These are phyloP conservation scores for Coemansia sp. DNA, from an alignment of 192 early-diverging fungal genomes.

Conservation along the genomic window DNA sequence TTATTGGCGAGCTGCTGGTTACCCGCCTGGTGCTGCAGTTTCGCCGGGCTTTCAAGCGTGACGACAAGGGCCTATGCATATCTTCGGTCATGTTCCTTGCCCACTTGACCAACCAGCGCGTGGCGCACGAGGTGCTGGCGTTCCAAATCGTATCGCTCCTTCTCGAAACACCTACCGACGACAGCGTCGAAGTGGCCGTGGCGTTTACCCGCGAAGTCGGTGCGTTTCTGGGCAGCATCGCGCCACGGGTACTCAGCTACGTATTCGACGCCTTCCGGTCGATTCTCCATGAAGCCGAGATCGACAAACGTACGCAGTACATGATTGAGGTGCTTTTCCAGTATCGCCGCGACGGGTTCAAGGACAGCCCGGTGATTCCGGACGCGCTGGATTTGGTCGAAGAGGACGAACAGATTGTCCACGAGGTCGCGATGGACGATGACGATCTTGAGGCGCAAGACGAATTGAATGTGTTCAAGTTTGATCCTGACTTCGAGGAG, in stretches of 20 bases:
- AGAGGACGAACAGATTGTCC: constrained; percentile 94
- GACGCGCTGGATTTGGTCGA: constrained; percentile 88
- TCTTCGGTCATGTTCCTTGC: constrained; percentile 84
- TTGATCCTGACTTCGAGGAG: constrained; percentile 73
- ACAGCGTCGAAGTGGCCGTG: constrained; percentile 95
- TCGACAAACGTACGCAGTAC: constrained; percentile 92
- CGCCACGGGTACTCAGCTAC: constrained; percentile 71
- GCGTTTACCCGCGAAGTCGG: constrained; percentile 91
- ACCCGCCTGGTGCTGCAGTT: constrained; percentile 85
- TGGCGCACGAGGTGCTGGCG: constrained; percentile 85
- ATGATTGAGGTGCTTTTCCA: constrained; percentile 99
- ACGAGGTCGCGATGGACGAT: constrained; percentile 79
- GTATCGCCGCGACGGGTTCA: constrained; percentile 90
- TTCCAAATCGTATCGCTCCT: constrained; percentile 82
- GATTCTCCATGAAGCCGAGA: constrained; percentile 89
- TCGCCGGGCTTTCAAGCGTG: constrained; percentile 84
- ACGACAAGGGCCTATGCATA: constrained; percentile 87
- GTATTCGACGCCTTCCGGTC: constrained; percentile 91
- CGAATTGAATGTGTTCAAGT: constrained; percentile 79
- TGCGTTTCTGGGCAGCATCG: constrained; percentile 74
- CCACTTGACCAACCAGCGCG: constrained; percentile 88
- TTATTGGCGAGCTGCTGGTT: constrained; percentile 84
- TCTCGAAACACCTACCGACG: constrained; percentile 83
- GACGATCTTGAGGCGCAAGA: constrained; percentile 81
- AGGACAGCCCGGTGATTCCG: constrained; percentile 76